Base-by-base conservation (phyloP, 2,329 filamentous ascomycete species). In the Huntiella moniliformis region DNA sequence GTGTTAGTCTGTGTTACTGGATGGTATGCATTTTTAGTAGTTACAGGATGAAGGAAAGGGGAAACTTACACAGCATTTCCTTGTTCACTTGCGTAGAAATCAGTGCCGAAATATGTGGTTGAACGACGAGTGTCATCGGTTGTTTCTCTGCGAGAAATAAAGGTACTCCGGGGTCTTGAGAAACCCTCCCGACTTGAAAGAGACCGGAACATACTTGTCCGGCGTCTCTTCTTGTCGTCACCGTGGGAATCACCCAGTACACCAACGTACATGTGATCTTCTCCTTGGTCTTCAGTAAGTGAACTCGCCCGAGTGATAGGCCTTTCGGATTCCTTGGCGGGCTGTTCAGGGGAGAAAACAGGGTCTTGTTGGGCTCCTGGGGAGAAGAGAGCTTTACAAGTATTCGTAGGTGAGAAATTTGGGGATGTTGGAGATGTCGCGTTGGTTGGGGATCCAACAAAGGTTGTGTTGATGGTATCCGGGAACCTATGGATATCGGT, bases 61-160 rank as follows among this genome's bases (percentile, higher is more conserved):
- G 12, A 11, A 28, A 49, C 47, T 46, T 37, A 49, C 47, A 44
- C 47, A 18, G 46, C 44, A 16, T 46, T 49, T 36, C 44, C 47
- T 11, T 36, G 39, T 33, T 49, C n/a, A 16, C 47, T 49, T 6
- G 40, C 44, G 39, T 49, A 49, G 33, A 49, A 49, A 33, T 49
- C 47, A 5, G 38, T n/a, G 32, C 38, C 41, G 15, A 38, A 38
- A 11, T 46, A 40, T 5, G 47, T 49, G 3, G 44, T 46, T 12
- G 47, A 28, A 8, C 22, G 22, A 28, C 22, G 22, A 8, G 22
- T 28, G 22, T 28, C 22, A 10, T 28, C 22, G 22, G 22, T 28
- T 28, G 22, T 28, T 28, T 28, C 22, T 28, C 35, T 34, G 6
- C 47, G 44, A 13, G 33, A 15, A 18, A 46, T 42, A 40, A 49